A percentile compares a stretch with the other conserved stretches of the same genome.
Evolutionary conservation across 139 green algal species (phyloP).

Genomic region (Coelastrella sp.): DNA sequence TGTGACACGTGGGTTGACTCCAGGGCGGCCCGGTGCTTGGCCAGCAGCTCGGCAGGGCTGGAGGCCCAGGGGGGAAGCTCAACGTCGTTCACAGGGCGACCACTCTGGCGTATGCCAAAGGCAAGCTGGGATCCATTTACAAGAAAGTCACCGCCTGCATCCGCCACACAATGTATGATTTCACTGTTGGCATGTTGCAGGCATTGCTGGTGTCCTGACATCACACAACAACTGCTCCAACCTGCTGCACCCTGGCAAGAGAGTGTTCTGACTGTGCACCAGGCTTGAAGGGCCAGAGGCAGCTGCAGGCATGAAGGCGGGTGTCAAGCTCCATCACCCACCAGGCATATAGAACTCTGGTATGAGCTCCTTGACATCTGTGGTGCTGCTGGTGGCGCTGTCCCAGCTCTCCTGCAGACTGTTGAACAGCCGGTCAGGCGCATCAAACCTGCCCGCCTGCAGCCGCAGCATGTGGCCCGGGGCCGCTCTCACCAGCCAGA

Average conservation of each 20-base stretch:
- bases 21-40: constrained; percentile 72
- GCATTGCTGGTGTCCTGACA: background rate
- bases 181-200: background rate
- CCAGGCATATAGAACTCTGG: constrained; percentile 93
- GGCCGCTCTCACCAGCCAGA: constrained; percentile 88
- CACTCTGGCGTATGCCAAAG: constrained; percentile 83
- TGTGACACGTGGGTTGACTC: constrained; percentile 80
- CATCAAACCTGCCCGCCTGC: constrained; percentile 95
- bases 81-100: constrained; percentile 81
- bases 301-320: background rate
- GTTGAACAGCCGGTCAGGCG: constrained; percentile 91
- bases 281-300: too few species aligned
- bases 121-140: constrained; percentile 78
- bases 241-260: too few species aligned
- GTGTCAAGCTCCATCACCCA: background rate
- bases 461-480: constrained; percentile 93
- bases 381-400: constrained; percentile 76
- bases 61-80: constrained; percentile 87
- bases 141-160: constrained; percentile 78
- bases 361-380: constrained; percentile 98
- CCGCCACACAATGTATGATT: background rate
- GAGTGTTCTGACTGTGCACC: too few species aligned
- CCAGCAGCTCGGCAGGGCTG: constrained; percentile 60
- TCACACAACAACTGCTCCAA: background rate
- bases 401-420: constrained; percentile 87